Percentiles rank a stretch among this genome's conserved stretches.
Evolutionary conservation across 164 flowering plant genomes (phyloP).

Genomic region (Vitis cinerea): DNA sequence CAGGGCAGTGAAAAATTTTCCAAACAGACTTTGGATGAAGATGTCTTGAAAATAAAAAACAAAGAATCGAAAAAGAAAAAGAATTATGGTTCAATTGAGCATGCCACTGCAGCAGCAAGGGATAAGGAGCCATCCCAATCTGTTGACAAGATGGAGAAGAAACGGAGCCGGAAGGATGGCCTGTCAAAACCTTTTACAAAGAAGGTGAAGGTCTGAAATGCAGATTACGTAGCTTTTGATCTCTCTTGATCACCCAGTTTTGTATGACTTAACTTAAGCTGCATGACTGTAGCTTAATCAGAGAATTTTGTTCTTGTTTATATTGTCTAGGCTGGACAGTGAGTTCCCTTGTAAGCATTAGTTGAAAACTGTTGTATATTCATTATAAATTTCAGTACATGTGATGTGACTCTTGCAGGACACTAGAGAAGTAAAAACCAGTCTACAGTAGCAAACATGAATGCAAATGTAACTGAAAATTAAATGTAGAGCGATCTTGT

Average conservation of each 20-base stretch:
- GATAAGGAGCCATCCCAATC: slow-evolving; percentile 9
- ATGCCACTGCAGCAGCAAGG: not conserved
- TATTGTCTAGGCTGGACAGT: not conserved
- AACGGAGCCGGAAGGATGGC: slow-evolving; percentile 9
- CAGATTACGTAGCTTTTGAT: not conserved
- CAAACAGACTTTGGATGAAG: slow-evolving; percentile 9
- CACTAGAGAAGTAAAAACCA: not conserved
- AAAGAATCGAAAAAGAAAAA: slow-evolving; percentile 19
- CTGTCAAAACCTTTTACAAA: not conserved
- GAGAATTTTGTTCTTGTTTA: too few relatives aligned
- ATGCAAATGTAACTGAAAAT: too few relatives aligned
- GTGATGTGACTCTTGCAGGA: not conserved
- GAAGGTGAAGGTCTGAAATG: slow-evolving; percentile 9
- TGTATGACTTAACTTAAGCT: too few relatives aligned
- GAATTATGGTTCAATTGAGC: slow-evolving; percentile 4
- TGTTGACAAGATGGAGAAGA: slow-evolving; percentile 10
- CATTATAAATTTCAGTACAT: slow-evolving; percentile 9
- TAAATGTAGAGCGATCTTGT: too few relatives aligned
- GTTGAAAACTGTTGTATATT: too few relatives aligned
- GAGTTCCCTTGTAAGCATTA: not conserved
- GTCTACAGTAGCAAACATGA: not conserved
- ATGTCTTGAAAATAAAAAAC: slow-evolving; percentile 19
- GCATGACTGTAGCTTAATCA: too few relatives aligned
- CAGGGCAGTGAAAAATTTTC: slow-evolving; percentile 13
- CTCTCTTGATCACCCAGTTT: not conserved